Conservation (phyloP, 2,329 filamentous ascomycete genomes). For the Fusarium solani-melongenae region DNA sequence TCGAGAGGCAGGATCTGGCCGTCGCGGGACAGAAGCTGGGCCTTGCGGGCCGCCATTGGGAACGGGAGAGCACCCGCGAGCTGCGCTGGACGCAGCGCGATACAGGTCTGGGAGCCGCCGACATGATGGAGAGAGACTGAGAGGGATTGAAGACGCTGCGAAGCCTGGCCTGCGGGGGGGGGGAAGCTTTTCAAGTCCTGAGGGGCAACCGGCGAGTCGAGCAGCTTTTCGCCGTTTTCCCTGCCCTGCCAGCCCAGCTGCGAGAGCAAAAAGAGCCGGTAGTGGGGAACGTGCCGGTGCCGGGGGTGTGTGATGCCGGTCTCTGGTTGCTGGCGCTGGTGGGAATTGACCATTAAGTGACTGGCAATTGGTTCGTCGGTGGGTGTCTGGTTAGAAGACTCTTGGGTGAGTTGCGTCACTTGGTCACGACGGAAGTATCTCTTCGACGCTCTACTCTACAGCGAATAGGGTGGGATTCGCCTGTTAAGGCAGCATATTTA, state of each 20-base stretch:
- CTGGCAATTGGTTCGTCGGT: conserved; percentile 34
- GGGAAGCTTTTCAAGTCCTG: conserved; percentile 10
- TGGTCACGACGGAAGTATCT: not conserved
- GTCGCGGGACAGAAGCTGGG: conserved; percentile 37
- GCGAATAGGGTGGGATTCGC: not conserved
- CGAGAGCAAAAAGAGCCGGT: conserved; percentile 18
- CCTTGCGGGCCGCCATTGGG: conserved; percentile 43
- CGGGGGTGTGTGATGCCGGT: conserved; percentile 19
- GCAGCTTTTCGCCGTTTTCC: conserved; percentile 31
- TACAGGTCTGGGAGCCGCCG: conserved; percentile 49
- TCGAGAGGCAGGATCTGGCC: conserved; percentile 18
- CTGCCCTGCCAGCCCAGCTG: conserved; percentile 3
- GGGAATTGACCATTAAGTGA: conserved; percentile 39
- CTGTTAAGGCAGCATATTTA: not conserved
- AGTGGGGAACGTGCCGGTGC: conserved; percentile 22
- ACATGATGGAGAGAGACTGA: conserved; percentile 42
- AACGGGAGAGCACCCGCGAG: conserved; percentile 47
- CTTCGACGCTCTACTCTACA: not conserved
- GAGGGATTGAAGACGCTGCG: conserved; percentile 11
- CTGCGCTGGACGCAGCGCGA: conserved; percentile 54
- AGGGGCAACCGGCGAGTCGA: conserved; percentile 31
- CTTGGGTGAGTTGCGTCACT: not conserved
- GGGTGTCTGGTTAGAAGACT: conserved; percentile 9
- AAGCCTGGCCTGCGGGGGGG: conserved; percentile 39
- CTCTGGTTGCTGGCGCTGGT: not conserved